Evolutionary conservation across 169 alveolate species (phyloP).

Genomic region (Plasmodium gallinaceum): DNA sequence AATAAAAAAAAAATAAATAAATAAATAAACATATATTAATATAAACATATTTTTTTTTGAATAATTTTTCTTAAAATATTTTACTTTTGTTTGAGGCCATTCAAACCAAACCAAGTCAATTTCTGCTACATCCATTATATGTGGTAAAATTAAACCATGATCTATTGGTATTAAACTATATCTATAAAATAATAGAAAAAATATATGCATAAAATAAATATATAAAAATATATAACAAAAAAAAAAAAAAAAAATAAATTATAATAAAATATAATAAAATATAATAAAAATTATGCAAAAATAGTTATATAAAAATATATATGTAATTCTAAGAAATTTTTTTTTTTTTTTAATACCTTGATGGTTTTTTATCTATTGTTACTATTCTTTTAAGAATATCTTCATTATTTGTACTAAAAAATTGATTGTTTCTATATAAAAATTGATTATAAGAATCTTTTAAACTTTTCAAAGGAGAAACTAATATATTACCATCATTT

Average conservation of each 20-base stretch:
- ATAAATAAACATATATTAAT: not conserved
- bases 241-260: not conserved
- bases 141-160: constrained; percentile 98
- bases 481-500: constrained; percentile 97
- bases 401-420: constrained; percentile 30
- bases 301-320: not conserved
- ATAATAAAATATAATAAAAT: not conserved
- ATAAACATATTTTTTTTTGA: not conserved
- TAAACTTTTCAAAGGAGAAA: constrained; percentile 82
- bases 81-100: constrained; percentile 95
- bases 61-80: not conserved
- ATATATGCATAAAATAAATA: not conserved
- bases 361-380: constrained; percentile 62
- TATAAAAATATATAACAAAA: not conserved
- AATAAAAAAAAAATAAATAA: not conserved
- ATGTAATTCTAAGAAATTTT: not conserved
- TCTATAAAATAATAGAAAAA: constrained; percentile 33
- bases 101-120: constrained; percentile 98
- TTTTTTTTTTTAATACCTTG: constrained; percentile 14
- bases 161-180: constrained; percentile 98
- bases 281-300: not conserved
- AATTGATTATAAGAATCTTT: constrained; percentile 74
- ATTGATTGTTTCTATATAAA: constrained; percentile 13
- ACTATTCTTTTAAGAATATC: constrained; percentile 41
- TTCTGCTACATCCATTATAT: constrained; percentile 96